Evolutionary conservation across 257 asterid species (phyloP), one percentile per base, ranked within the genome.

Genomic region (Scutellaria galericulata): DNA sequence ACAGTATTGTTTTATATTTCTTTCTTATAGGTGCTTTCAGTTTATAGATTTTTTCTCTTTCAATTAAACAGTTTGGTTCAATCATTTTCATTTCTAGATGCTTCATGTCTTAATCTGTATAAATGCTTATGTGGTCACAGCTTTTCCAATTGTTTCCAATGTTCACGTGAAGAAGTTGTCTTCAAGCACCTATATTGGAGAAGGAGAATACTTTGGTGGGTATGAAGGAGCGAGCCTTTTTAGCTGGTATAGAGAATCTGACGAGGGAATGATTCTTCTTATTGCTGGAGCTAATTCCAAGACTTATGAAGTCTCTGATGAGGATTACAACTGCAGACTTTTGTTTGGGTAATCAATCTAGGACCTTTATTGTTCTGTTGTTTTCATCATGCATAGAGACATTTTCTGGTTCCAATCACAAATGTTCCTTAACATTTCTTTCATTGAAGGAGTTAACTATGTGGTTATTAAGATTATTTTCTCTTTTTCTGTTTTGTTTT

Each of bases 141-240:
- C 98, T 79, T 82, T 76, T 64, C 99, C 99, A 70, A 64, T 83
- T 46, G 96, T 88, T 77, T 81, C 88, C 63, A 83, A 79, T 80
- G 95, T 95, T 76, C 78, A 61, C 3, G 85, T 81, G 76, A 82
- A 79, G 75, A 84, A 84, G 82, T 50, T 88, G 75, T 87, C 99
- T 50, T 73, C 85, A 58, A 83, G 85, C 82, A 81, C 86, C 58
- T 91, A 87, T 74, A 45, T 73, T 70, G 99, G 98, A 50, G 97
- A 86, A 80, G 99, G 97, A 69, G 87, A 85, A 64, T 95, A 95
- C 79, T 92, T 86, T 77, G 99, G 99, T 66, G 98, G 99, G 62
- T 68, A 86, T 35, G 97, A 92, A 87, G 99, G 98, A 85, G 82
- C 82, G 42, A 90, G 98, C 90, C 82, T 86, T 73, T 88, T 82